phyloP scores from a whole-genome alignment of 371 early-diverging fungal species.

The Sporodiniella umbellata region DNA sequence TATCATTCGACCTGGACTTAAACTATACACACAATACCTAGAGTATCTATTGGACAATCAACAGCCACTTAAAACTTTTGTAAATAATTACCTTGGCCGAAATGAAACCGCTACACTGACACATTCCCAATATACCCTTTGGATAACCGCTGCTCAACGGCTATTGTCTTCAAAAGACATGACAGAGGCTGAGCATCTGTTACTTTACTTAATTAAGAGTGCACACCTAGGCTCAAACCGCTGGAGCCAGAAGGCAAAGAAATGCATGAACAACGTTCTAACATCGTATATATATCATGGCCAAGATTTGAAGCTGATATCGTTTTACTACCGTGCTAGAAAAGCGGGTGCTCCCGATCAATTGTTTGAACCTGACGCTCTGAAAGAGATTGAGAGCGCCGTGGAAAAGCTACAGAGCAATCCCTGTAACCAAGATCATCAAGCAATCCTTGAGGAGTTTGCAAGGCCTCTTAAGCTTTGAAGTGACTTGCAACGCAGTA shows the following conservation, averaged over 20 bases:
- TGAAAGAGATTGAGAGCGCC: constrained; percentile 3
- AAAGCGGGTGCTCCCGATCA: constrained; percentile 15
- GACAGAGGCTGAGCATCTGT: constrained; percentile 7
- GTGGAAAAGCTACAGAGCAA: constrained; percentile 3
- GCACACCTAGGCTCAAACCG: constrained; percentile 5
- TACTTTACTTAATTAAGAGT: constrained; percentile 12
- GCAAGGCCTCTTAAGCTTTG: neutral
- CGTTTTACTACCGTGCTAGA: constrained; percentile 24
- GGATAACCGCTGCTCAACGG: constrained; percentile 10
- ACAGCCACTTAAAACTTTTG: neutral
- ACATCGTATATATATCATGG: constrained; percentile 18
- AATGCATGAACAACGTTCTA: constrained; percentile 12
- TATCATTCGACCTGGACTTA: constrained; percentile 21
- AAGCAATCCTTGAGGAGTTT: neutral
- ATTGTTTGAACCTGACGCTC: constrained; percentile 5
- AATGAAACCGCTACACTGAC: neutral
- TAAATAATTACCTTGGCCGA: constrained; percentile 1
- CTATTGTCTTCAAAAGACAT: constrained; percentile 1
- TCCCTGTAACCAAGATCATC: neutral
- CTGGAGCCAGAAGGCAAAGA: constrained; percentile 9
- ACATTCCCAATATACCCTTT: constrained; percentile 11
- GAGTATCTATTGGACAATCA: constrained; percentile 17
- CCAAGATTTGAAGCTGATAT: constrained; percentile 20
- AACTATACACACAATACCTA: constrained; percentile 26
- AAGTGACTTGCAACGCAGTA: constrained; percentile 9